Evolutionary conservation across 768 basidiomycete genomes (phyloP).

Genomic region (Wakefieldia striispora): DNA sequence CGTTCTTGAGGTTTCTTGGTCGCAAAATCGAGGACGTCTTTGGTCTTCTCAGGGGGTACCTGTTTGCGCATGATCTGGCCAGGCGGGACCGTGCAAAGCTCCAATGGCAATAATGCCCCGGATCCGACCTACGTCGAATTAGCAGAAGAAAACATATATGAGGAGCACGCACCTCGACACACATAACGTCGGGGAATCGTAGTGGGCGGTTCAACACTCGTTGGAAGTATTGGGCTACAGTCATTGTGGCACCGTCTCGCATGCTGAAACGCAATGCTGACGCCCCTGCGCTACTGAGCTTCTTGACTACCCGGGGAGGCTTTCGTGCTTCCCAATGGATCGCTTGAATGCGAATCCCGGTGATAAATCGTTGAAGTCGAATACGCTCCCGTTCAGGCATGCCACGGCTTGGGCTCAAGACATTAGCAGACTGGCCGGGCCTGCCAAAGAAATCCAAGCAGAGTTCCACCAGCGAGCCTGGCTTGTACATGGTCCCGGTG

Average conservation of each 20-base stretch:
- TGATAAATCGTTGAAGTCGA: conserved; percentile 55
- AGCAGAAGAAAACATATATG: conserved; percentile 19
- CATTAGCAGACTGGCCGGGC: conserved; percentile 22
- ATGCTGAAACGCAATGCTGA: conserved; percentile 51
- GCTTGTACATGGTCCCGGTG: conserved; percentile 72
- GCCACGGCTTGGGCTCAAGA: conserved; percentile 38
- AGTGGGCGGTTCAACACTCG: conserved; percentile 50
- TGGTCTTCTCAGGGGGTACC: conserved; percentile 64
- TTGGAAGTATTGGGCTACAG: conserved; percentile 63
- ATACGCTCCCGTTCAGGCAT: conserved; percentile 54
- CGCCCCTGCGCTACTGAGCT: conserved; percentile 53
- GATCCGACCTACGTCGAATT: conserved; percentile 47
- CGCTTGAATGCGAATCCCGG: conserved; percentile 50
- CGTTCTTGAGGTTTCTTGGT: conserved; percentile 61
- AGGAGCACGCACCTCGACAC: conserved; percentile 54
- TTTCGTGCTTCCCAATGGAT: conserved; percentile 38
- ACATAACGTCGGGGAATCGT: conserved; percentile 59
- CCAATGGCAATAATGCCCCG: conserved; percentile 65
- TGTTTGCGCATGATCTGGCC: conserved; percentile 76
- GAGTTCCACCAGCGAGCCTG: conserved; percentile 56
- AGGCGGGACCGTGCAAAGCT: conserved; percentile 56
- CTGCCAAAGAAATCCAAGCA: conserved; percentile 54
- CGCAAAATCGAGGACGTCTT: conserved; percentile 61
- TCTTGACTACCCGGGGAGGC: conserved; percentile 61
- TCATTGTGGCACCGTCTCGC: conserved; percentile 52